A percentile compares a stretch with the other conserved stretches of the same genome.
Conservation (phyloP, 305 asterid species). For the Fraxinus ornus region DNA sequence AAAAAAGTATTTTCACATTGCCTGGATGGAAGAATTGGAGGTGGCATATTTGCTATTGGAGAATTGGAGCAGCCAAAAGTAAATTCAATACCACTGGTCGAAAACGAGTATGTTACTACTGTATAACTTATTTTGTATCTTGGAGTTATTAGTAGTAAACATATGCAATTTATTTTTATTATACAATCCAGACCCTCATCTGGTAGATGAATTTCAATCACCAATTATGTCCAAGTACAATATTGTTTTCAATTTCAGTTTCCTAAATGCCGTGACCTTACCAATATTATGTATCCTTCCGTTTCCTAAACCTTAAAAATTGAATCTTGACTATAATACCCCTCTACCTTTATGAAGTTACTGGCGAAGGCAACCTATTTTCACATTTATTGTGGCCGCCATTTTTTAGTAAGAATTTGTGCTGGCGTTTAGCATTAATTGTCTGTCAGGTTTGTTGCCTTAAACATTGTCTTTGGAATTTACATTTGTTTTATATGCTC, state of each 20-base stretch:
- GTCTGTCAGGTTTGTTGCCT: neutral
- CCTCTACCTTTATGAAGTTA: neutral
- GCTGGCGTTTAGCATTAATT: neutral
- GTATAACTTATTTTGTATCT: slow-evolving; percentile 11
- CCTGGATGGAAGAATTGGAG: slow-evolving; percentile 70
- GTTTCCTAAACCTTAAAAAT: neutral
- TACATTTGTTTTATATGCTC: neutral
- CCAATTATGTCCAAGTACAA: neutral
- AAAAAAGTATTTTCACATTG: slow-evolving; percentile 81
- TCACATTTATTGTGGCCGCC: neutral
- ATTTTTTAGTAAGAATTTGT: neutral
- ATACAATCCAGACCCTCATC: neutral
- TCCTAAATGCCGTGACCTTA: neutral
- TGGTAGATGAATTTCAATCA: neutral
- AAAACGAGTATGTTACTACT: slow-evolving; percentile 43
- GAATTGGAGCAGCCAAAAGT: slow-evolving; percentile 70
- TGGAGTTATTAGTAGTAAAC: slow-evolving; percentile 2
- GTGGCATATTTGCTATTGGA: slow-evolving; percentile 92
- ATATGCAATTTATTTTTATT: neutral
- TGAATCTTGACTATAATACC: neutral
- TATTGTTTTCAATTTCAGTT: neutral
- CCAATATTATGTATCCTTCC: neutral
- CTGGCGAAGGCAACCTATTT: neutral
- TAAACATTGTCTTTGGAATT: neutral
- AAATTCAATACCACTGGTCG: slow-evolving; percentile 52